A percentile compares a stretch with the other conserved stretches of the same genome.
These are phyloP conservation scores for Taphrina flavorubra DNA, from an alignment of 1,139 yeast species.

Conservation along the genomic window DNA sequence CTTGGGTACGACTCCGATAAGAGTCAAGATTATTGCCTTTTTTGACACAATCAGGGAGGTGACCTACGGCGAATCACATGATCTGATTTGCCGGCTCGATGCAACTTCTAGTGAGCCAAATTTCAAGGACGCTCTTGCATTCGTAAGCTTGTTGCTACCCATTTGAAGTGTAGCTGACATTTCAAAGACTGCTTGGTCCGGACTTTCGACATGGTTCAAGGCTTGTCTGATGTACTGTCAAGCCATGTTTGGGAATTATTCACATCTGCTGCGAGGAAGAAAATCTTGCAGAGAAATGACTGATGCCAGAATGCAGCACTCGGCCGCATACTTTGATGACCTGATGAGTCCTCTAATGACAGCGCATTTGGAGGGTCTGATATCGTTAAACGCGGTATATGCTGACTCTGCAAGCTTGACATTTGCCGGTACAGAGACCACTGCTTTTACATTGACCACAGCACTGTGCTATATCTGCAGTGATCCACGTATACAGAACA, in stretches of 20 bases:
- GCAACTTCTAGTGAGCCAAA: neutral
- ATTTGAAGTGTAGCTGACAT: neutral
- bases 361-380: neutral
- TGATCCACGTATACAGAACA: neutral
- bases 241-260: neutral
- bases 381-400: neutral
- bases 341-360: neutral
- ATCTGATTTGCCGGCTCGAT: neutral
- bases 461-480: neutral
- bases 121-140: neutral
- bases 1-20: neutral
- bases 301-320: neutral
- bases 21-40: neutral
- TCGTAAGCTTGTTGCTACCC: neutral
- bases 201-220: neutral
- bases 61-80: neutral
- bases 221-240: neutral
- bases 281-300: neutral
- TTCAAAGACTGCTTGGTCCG: neutral
- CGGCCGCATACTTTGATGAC: neutral
- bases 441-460: neutral
- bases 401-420: conserved; percentile 2
- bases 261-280: neutral
- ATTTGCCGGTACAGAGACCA: conserved; percentile 1
- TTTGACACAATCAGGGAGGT: neutral